These are phyloP conservation scores for Albizia julibrissin DNA, from an alignment of 306 rosid genomes.

Conservation along the genomic window DNA sequence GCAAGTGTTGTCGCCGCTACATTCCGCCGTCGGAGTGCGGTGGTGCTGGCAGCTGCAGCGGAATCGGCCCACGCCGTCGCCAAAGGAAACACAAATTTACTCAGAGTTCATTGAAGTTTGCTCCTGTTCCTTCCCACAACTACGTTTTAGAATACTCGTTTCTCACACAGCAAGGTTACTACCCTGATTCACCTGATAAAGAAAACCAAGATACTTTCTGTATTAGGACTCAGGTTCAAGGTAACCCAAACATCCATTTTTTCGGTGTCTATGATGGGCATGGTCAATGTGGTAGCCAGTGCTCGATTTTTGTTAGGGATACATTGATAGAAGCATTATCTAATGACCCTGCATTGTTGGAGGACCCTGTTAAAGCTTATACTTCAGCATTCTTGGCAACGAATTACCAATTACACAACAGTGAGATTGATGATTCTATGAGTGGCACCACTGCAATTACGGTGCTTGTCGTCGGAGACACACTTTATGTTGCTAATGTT, in stretches of 20 bases:
- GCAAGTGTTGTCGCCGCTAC: conserved; percentile 60
- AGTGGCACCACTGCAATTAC: conserved; percentile 91
- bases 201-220: conserved; percentile 81
- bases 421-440: conserved; percentile 80
- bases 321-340: conserved; percentile 61
- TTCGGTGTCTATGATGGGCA: conserved; percentile 95
- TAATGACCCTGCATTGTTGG: conserved; percentile 52
- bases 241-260: conserved; percentile 75
- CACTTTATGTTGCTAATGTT: conserved; percentile 83
- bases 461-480: conserved; percentile 77
- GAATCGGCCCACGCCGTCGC: conserved; percentile 33
- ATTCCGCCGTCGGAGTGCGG: conserved; percentile 45
- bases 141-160: conserved; percentile 66
- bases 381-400: conserved; percentile 60
- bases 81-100: conserved; percentile 49
- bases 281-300: conserved; percentile 75
- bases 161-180: conserved; percentile 72
- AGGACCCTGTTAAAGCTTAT: conserved; percentile 68
- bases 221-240: conserved; percentile 63
- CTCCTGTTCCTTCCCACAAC: conserved; percentile 69
- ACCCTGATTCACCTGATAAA: conserved; percentile 81
- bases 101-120: conserved; percentile 58
- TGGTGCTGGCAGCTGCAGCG: conserved; percentile 40
- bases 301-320: conserved; percentile 76
- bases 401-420: conserved; percentile 58